Base-by-base conservation (phyloP, 768 basidiomycete species). In the Pulveroboletus sp. region DNA sequence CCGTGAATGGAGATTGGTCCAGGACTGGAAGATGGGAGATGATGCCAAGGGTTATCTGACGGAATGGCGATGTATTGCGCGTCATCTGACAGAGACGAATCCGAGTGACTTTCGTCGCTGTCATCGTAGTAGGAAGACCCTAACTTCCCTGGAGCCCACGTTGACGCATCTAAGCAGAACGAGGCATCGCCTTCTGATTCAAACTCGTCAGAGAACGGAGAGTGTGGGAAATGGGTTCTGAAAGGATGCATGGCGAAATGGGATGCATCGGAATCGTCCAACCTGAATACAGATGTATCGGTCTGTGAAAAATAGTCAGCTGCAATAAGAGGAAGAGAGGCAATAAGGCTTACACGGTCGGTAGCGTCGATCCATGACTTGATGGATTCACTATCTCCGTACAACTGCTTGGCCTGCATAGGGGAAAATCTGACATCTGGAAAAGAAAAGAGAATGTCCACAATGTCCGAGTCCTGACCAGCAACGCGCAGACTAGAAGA, bases 41-140 rank as follows among this genome's bases (percentile, higher is more conserved):
- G 64, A 52, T 70, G 71, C 65, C 74, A 76, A 4, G 69, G 69
- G 37, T 69, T 76, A 44, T 69, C 68, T 31, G 55, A 61, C 10
- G 69, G 65, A 41, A 77, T 73, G 44, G 60, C 65, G 43, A 76
- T 59, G 39, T 72, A 71, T 55, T 77, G 75, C 3, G 63, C 67
- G 39, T 66, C 64, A 24, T 60, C 60, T 33, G 67, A 58, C 14
- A 46, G 33, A 17, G 56, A 51, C 8, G 58, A 60, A 4, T 47
- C 57, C 7, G 60, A 57, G 31, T 3, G 43, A 49, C 51, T 57
- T 27, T 59, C 61, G 21, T 61, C 67, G 14, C 57, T 59, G 31
- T 58, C 55, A 24, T 57, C 56, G 17, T 54, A 47, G 39, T 51
- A 60, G n/a, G 47, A 49, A 27, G 55, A 47, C 24, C 35, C 11